These are phyloP conservation scores for Cucumis cinereus DNA, from an alignment of 306 rosid species.

Conservation along the genomic window DNA sequence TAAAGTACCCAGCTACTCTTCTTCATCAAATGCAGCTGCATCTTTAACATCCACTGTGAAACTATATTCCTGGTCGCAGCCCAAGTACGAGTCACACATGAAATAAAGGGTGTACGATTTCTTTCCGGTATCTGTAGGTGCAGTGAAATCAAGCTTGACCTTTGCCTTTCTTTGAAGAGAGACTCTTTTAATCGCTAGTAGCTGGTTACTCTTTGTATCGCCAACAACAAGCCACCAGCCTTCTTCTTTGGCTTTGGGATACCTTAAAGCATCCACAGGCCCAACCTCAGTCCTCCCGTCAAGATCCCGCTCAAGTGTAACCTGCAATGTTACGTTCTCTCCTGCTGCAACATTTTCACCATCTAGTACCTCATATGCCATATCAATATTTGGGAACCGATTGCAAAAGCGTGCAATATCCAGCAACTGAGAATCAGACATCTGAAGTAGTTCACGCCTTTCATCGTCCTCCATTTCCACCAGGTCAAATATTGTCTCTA, in stretches of 20 bases:
- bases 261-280: constrained; percentile 62
- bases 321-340: constrained; percentile 46
- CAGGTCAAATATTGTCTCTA: constrained; percentile 79
- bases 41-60: constrained; percentile 55
- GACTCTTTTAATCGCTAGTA: constrained; percentile 76
- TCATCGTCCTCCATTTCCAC: constrained; percentile 84
- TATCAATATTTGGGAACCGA: constrained; percentile 71
- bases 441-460: constrained; percentile 60
- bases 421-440: constrained; percentile 59
- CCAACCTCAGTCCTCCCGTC: constrained; percentile 61
- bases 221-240: constrained; percentile 98
- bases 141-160: constrained; percentile 62
- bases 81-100: constrained; percentile 95
- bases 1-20: not conserved
- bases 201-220: constrained; percentile 48
- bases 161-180: constrained; percentile 55
- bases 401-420: constrained; percentile 77
- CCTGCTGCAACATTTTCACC: constrained; percentile 44
- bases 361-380: constrained; percentile 58
- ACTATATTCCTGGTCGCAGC: constrained; percentile 83
- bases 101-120: constrained; percentile 56
- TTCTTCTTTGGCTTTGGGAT: constrained; percentile 83
- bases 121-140: constrained; percentile 70
- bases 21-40: constrained; percentile 30
- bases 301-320: constrained; percentile 66